These are phyloP conservation scores for Neospora caninum DNA, from an alignment of 169 alveolate genomes.

Conservation along the genomic window DNA sequence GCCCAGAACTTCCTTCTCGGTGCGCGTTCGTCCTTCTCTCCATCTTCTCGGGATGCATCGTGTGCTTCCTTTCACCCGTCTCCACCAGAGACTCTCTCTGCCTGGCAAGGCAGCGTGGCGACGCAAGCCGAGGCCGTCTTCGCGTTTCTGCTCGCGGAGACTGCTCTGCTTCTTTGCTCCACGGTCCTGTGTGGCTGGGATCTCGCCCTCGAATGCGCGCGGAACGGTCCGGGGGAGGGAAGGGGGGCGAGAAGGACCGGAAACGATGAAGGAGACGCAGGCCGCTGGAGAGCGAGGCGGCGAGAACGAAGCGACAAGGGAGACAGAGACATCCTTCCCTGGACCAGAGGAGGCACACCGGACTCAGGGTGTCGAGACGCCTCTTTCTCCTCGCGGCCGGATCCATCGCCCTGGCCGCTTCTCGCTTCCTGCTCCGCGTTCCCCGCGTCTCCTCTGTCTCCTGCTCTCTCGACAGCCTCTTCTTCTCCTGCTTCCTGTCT, in stretches of 20 bases:
- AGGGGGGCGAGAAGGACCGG: background rate
- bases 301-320: too few relatives aligned
- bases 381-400: background rate
- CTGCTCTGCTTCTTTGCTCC: background rate
- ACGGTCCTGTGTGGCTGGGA: background rate
- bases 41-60: background rate
- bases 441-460: too few relatives aligned
- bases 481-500: background rate
- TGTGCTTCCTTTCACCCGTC: too few relatives aligned
- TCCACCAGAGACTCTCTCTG: too few relatives aligned
- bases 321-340: too few relatives aligned
- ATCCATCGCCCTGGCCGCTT: too few relatives aligned
- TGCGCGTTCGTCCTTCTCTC: background rate
- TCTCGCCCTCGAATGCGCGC: background rate
- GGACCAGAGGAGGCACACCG: too few relatives aligned
- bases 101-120: too few relatives aligned
- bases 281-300: too few relatives aligned
- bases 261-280: background rate
- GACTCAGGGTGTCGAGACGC: background rate
- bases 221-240: too few relatives aligned
- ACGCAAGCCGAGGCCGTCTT: too few relatives aligned
- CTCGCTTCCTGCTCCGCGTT: too few relatives aligned
- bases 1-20: background rate
- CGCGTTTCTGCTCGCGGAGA: background rate
- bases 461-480: background rate